Evolutionary conservation across 345 rosid genomes (phyloP), one percentile per base, ranked within the genome.

Genomic region (Aegle marmelos): DNA sequence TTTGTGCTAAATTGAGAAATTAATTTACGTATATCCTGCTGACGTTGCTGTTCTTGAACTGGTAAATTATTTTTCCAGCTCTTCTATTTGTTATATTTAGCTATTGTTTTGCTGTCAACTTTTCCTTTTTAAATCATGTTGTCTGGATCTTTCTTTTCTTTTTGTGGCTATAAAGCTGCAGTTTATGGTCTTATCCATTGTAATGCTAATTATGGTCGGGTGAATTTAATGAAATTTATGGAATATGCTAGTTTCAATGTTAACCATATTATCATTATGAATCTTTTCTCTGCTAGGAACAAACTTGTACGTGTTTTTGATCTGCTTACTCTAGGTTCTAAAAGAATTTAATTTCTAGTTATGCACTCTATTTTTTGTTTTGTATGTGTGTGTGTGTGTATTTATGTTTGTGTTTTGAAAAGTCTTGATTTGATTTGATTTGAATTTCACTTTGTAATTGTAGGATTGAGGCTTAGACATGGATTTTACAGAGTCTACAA

Each of bases 401-500:
- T 36, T 21, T 19, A 25, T 24, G 0, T 61, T 25, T 64, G 11
- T 36, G 1, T 39, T n/a, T 24, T 37, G 25, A 53, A 64, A 9
- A 54, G 67, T 34, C 27, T 48, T 74, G 74, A 48, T 59, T 39
- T 54, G 74, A 48, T 59, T 39, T 54, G 22, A 6, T 60, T 66
- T 68, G 1, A 1, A 2, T 73, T 57, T 77, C 45, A 75, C 10
- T 63, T 68, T 81, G 80, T 14, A 45, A 65, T 78, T 78, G 78
- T 79, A 87, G 90, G 79, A 54, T 83, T 82, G 79, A 76, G 78
- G 56, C 64, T 57, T 74, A 60, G 82, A 84, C 73, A 93, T 96
- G 99, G 92, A 94, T 86, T 91, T 90, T 77, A 78, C 93, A 4
- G 94, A 90, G 81, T 88, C 99, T 67, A 93, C 97, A 54, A 91